phyloP scores from a whole-genome alignment of 768 basidiomycete genomes.

The Xerocomellus amylosporus region DNA sequence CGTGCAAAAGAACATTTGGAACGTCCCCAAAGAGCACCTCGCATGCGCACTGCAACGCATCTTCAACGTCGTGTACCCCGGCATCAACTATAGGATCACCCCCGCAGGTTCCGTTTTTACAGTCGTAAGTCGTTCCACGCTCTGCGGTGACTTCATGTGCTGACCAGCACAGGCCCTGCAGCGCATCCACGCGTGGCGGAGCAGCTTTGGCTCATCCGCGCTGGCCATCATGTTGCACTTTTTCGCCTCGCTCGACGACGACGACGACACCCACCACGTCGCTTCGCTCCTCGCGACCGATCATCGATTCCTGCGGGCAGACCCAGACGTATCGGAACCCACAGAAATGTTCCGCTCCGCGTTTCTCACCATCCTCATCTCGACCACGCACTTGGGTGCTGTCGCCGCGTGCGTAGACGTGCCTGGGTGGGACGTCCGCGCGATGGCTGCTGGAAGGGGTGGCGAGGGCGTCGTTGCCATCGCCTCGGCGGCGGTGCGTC shows the following conservation, averaged over 20 bases:
- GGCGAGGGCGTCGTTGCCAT: conserved; percentile 4
- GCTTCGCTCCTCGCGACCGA: conserved; percentile 1
- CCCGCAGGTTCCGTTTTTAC: neutral
- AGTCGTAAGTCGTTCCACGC: neutral
- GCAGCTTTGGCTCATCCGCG: neutral
- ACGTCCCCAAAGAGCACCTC: neutral
- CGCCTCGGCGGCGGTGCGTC: conserved; percentile 2
- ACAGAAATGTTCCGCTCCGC: neutral
- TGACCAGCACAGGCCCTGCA: neutral
- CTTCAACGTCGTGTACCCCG: conserved; percentile 4
- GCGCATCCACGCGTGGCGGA: neutral
- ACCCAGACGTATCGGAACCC: neutral
- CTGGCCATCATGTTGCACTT: conserved; percentile 2
- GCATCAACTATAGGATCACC: neutral
- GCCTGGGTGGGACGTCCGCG: neutral
- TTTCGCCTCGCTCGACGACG: neutral
- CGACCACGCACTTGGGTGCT: neutral
- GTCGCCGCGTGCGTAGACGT: neutral
- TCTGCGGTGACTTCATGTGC: neutral
- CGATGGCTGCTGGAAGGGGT: neutral
- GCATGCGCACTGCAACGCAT: neutral
- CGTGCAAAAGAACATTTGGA: neutral
- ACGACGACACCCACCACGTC: neutral
- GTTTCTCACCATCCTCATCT: neutral
- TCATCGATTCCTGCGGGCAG: neutral